A percentile compares a stretch with the other conserved stretches of the same genome.
Evolutionary conservation across 2,329 filamentous ascomycete species (phyloP).

Genomic region (Penicillium paneum): DNA sequence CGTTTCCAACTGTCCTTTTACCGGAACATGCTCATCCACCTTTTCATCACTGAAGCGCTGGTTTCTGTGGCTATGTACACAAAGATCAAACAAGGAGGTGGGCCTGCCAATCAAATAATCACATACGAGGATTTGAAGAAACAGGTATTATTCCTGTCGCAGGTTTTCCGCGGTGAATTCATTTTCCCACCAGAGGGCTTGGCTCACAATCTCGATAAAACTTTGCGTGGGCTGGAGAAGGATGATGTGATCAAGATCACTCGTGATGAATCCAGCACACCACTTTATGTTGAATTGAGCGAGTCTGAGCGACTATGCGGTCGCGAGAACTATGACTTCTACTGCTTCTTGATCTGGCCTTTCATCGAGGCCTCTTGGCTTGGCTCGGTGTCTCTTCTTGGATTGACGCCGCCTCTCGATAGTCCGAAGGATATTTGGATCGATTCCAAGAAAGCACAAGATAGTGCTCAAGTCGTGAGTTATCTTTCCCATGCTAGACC

Average conservation of each 20-base stretch:
- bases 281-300: slow-evolving; percentile 70
- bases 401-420: slow-evolving; percentile 69
- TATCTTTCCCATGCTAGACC: too few species aligned
- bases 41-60: slow-evolving; percentile 90
- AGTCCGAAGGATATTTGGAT: slow-evolving; percentile 70
- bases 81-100: slow-evolving; percentile 85
- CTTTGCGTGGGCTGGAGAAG: slow-evolving; percentile 70
- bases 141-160: slow-evolving; percentile 86
- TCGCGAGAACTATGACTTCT: slow-evolving; percentile 95
- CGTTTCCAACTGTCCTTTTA: slow-evolving; percentile 97
- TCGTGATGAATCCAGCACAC: slow-evolving; percentile 51
- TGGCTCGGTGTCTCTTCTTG: slow-evolving; percentile 81
- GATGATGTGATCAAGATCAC: slow-evolving; percentile 73
- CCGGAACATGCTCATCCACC: slow-evolving; percentile 97
- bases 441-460: slow-evolving; percentile 71
- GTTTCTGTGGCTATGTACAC: slow-evolving; percentile 90
- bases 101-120: slow-evolving; percentile 74
- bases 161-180: slow-evolving; percentile 92
- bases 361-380: slow-evolving; percentile 96
- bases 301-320: slow-evolving; percentile 72
- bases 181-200: slow-evolving; percentile 91
- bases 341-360: slow-evolving; percentile 97
- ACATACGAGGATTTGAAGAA: slow-evolving; percentile 67
- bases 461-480: slow-evolving; percentile 73
- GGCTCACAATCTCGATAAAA: slow-evolving; percentile 73